phyloP scores from a whole-genome alignment of 73 alveolate species.

The Tetrahymena malaccensis region DNA sequence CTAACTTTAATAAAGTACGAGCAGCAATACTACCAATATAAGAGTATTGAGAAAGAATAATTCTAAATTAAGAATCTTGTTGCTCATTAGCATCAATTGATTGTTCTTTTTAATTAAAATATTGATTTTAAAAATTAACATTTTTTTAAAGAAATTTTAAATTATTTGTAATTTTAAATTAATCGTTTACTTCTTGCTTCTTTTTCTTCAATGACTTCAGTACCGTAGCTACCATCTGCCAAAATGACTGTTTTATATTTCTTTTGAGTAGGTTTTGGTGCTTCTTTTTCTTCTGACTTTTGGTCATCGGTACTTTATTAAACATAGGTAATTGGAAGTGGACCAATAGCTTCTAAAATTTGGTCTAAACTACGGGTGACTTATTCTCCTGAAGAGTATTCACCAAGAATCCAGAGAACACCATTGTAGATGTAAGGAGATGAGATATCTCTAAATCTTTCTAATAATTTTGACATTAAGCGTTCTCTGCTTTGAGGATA shows the following conservation, averaged over 20 bases:
- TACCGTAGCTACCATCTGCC: slow-evolving; percentile 40
- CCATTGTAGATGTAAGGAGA: slow-evolving; percentile 48
- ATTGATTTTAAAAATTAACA: no score
- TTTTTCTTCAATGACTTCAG: slow-evolving; percentile 12
- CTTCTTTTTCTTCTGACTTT: slow-evolving; percentile 8
- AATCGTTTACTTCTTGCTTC: background rate
- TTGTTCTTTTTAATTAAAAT: background rate
- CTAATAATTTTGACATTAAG: slow-evolving; percentile 27
- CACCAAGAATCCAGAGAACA: slow-evolving; percentile 65
- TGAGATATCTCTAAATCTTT: slow-evolving; percentile 45
- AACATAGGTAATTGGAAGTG: slow-evolving; percentile 40
- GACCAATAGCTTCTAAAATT: slow-evolving; percentile 53
- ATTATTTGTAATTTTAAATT: background rate
- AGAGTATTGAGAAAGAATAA: slow-evolving; percentile 6
- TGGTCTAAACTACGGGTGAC: slow-evolving; percentile 35
- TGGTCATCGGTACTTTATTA: background rate
- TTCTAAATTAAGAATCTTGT: slow-evolving; percentile 20
- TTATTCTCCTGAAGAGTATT: slow-evolving; percentile 39
- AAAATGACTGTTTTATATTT: background rate
- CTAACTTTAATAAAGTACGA: slow-evolving; percentile 18
- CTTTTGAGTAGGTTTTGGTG: background rate
- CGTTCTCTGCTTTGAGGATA: slow-evolving; percentile 42
- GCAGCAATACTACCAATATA: background rate
- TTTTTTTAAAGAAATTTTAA: background rate
- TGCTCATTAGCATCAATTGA: background rate